Evolutionary conservation across 108 stramenopile genomes (phyloP).

Genomic region (Discostella pseudostelligera): DNA sequence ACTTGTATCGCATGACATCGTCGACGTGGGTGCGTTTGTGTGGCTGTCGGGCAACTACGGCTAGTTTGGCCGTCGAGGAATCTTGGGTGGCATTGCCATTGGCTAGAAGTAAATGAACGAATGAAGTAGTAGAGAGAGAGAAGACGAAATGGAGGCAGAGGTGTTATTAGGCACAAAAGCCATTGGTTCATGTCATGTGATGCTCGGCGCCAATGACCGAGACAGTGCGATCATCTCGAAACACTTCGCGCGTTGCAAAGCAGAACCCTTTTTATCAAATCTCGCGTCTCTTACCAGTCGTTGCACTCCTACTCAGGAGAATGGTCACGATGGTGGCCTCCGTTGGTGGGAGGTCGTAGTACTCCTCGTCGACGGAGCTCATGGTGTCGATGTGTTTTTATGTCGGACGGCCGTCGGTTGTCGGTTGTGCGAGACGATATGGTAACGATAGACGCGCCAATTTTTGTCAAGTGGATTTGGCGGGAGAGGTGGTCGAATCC

Average conservation of each 20-base stretch:
- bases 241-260: too few relatives aligned
- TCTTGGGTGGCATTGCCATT: constrained; percentile 25
- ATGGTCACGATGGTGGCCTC: constrained; percentile 21
- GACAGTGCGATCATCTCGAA: too few relatives aligned
- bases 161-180: background rate
- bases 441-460: background rate
- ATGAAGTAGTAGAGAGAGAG: background rate
- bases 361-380: constrained; percentile 7
- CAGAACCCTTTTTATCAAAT: too few relatives aligned
- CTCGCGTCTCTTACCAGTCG: constrained; percentile 14
- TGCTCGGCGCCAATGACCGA: too few relatives aligned
- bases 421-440: background rate
- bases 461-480: too few relatives aligned
- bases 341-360: constrained; percentile 12
- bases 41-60: constrained; percentile 44
- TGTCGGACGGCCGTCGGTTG: too few relatives aligned
- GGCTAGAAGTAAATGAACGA: background rate
- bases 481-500: background rate
- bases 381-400: background rate
- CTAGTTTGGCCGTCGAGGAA: constrained; percentile 33
- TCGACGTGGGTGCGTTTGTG: constrained; percentile 30
- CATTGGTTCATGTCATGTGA: too few relatives aligned
- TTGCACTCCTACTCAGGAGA: constrained; percentile 23
- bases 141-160: background rate
- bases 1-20: constrained; percentile 46